Evolutionary conservation across 768 basidiomycete species (phyloP), one percentile per base, ranked within the genome.

Genomic region (Russula sp.): DNA sequence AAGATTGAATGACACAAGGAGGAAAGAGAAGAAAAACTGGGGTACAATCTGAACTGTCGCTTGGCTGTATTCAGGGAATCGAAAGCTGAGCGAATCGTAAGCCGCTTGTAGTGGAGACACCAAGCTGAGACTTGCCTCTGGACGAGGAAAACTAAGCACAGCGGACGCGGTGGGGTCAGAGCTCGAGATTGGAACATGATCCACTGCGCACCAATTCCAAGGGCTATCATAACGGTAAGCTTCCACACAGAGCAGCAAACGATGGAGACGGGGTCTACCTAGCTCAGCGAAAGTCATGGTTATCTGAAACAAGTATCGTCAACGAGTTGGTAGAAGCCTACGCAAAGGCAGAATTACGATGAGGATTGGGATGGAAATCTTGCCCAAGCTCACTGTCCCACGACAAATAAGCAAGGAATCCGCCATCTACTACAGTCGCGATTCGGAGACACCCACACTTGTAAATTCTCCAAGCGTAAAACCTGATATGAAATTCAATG

Each of bases 401-500:
- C 22, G 51, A 50, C 18, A 45, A 11, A 39, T 60, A 20, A 14
- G 27, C 8, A 45, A 13, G 31, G 16, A 20, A 34, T 22, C 7
- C 18, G 13, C n/a, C 22, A 35, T 40, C 20, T 10, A 60, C 18
- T 14, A 14, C 11, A 10, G 11, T 44, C 18, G 32, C 16, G 9
- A 32, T 22, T 16, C 16, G 10, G 22, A 35, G 27, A 27, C 7
- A 16, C 51, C 4, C 37, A 60, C 59, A 27, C 2, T 27, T 8
- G 31, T 60, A 60, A 22, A 60, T 60, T 45, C 59, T 60, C 59
- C 50, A 60, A 32, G 59, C 59, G 13, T 60, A 60, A 35, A 60
- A 60, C 40, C 59, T 60, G 42, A 13, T 11, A 44, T 5, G 39
- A 42, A 10, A 35, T 42, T 39, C 4, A 35, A 37, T 14, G 31